phyloP scores from a whole-genome alignment of 2,329 filamentous ascomycete species.

The Dichotomopilus funicola region DNA sequence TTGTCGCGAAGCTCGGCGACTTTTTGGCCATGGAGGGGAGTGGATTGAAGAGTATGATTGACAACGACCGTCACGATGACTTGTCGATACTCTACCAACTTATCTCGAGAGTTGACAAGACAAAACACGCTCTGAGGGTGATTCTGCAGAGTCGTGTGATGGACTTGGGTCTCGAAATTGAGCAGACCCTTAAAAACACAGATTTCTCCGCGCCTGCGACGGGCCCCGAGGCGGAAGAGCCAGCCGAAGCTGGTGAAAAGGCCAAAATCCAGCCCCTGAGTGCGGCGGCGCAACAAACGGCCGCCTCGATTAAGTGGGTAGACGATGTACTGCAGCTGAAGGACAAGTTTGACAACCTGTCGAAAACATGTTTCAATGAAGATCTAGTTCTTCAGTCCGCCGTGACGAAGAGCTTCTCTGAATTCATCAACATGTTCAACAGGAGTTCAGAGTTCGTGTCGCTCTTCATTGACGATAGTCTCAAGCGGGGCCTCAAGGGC shows the following conservation, averaged over 20 bases:
- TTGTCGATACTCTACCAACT: slow-evolving; percentile 75
- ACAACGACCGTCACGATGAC: slow-evolving; percentile 76
- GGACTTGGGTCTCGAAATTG: slow-evolving; percentile 76
- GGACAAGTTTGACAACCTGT: slow-evolving; percentile 80
- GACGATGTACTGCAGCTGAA: slow-evolving; percentile 83
- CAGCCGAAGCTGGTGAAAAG: slow-evolving; percentile 41
- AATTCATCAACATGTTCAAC: slow-evolving; percentile 87
- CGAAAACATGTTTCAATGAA: slow-evolving; percentile 62
- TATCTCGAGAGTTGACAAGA: slow-evolving; percentile 67
- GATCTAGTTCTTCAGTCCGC: slow-evolving; percentile 76
- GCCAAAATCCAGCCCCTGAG: slow-evolving; percentile 42
- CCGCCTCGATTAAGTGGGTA: slow-evolving; percentile 89
- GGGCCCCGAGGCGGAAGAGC: slow-evolving; percentile 36
- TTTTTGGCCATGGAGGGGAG: slow-evolving; percentile 79
- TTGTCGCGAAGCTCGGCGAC: slow-evolving; percentile 68
- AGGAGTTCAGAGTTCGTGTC: slow-evolving; percentile 89
- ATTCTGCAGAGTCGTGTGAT: slow-evolving; percentile 70
- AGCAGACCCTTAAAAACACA: slow-evolving; percentile 55
- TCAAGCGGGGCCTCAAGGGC: slow-evolving; percentile 88
- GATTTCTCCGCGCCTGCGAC: slow-evolving; percentile 40
- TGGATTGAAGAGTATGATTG: slow-evolving; percentile 82
- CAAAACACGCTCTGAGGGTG: slow-evolving; percentile 62
- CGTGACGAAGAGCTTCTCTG: slow-evolving; percentile 77
- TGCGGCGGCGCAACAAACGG: slow-evolving; percentile 69
- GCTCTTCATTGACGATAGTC: slow-evolving; percentile 91